Evolutionary conservation across 2,329 filamentous ascomycete genomes (phyloP), one percentile per base, ranked within the genome.

Genomic region (Pyricularia grisea): DNA sequence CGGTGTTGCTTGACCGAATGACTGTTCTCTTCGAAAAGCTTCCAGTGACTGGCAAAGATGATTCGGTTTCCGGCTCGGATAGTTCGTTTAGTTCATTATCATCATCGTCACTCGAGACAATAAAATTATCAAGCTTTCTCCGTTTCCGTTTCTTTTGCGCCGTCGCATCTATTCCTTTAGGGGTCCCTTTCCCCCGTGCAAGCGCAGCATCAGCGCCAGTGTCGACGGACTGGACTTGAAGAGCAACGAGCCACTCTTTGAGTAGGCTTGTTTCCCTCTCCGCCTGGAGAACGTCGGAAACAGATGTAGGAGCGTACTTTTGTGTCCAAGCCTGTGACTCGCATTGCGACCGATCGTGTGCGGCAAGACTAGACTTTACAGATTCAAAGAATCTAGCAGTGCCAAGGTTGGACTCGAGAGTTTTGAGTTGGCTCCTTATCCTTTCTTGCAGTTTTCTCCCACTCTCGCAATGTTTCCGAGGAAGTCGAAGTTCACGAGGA

Each of bases 21-120:
- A 90, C 83, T 12, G 86, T 87, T 74, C 83, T 87, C 76, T 80
- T 87, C 65, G 71, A 31, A 69, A 81, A 73, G 69, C 81, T 75
- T 65, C 78, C 74, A 72, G 75, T 71, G 66, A 78, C 73, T 73
- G 75, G 75, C 55, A 81, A 74, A 28, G 75, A 72, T 80, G 80
- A 83, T 68, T 83, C 79, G 23, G 81, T 81, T 67, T 92, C 88
- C 3, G 81, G 80, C 10, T 90, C 90, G 0, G 86, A 85, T 12
- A 93, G 76, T 71, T 92, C 90, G 64, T 89, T 86, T 83, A 94
- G 82, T 70, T 90, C 87, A 71, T 88, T 82, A 20, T 83, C 81
- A 73, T 97, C 92, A 70, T 96, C 90, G 66, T 91, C 92, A 73
- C 89, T 92, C 20, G 89, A 88, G 20, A 96, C 85, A 66, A 97